Base-by-base conservation (phyloP, 345 rosid genomes). In the Brassica juncea region DNA sequence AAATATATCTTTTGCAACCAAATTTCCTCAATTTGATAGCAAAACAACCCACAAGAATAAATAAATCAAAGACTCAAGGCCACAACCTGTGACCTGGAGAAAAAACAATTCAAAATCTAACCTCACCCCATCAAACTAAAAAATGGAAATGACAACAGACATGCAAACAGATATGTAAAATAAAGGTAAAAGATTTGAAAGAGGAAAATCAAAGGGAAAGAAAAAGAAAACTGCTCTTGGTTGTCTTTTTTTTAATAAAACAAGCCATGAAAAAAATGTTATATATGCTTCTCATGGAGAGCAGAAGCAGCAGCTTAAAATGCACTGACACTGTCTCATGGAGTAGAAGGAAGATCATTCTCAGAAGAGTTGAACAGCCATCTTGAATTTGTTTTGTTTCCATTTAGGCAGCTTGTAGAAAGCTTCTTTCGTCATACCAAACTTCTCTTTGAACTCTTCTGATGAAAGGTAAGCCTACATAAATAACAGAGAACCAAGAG, bases 381-480 rank as follows among this genome's bases (percentile, higher is more conserved):
- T 93, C 78, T 96, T 96, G 79, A 88, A 94, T 86, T 96, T 96
- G 94, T 93, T 96, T 71, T 93, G 98, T 81, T 94, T 96, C 99
- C 99, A 96, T 84, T 93, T 96, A 0, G 99, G 94, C 81, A 93
- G 84, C 91, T 92, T 90, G 81, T 85, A 81, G 89, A 96, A 96
- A 32, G 87, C 97, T 77, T 84, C 89, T 77, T 89, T 96, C 27
- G 85, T 10, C 99, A 92, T 90, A 70, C 97, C 97, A 6, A 96
- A 92, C 77, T 90, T 92, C 91, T 93, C 98, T 76, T 82, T 88
- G 86, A 96, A 96, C 84, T 92, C 99, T 15, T 76, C 90, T 0
- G 87, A 58, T 66, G 99, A 90, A 59, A 96, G 88, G 82, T 93
- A 96, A 9, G 94, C 91, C 99, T 96, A 87, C 10, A 39, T 96